Conservation (phyloP, 179 eudicot species). For the Silene noctiflora region DNA sequence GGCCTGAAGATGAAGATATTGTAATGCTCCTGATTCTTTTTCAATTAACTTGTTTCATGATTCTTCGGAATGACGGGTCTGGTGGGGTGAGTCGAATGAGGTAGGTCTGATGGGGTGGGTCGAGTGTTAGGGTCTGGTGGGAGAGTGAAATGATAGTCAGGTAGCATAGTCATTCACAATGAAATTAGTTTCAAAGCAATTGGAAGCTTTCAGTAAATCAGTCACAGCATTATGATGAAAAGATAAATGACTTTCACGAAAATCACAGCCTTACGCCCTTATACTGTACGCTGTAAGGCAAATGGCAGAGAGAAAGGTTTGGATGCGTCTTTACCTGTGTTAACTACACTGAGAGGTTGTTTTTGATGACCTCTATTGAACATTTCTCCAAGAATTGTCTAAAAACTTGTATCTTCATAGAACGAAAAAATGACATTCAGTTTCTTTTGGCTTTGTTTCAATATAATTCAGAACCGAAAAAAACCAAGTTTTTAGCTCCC, state of each 20-base stretch:
- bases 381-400: no score
- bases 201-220: neutral
- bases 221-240: no score
- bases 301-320: neutral
- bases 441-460: no score
- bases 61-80: neutral
- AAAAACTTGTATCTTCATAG: no score
- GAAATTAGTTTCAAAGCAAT: neutral
- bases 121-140: neutral
- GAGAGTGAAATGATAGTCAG: no score
- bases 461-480: no score
- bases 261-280: neutral
- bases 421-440: no score
- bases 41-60: neutral
- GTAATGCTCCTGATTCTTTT: conserved; percentile 36
- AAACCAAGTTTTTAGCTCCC: no score
- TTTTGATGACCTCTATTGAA: no score
- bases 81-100: neutral
- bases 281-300: neutral
- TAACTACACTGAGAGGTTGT: no score
- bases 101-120: neutral
- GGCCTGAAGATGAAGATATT: conserved; percentile 71
- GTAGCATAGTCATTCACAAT: no score
- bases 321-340: no score
- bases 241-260: neutral